Conservation (phyloP, 164 flowering plant genomes). For the Malania oleifera region DNA sequence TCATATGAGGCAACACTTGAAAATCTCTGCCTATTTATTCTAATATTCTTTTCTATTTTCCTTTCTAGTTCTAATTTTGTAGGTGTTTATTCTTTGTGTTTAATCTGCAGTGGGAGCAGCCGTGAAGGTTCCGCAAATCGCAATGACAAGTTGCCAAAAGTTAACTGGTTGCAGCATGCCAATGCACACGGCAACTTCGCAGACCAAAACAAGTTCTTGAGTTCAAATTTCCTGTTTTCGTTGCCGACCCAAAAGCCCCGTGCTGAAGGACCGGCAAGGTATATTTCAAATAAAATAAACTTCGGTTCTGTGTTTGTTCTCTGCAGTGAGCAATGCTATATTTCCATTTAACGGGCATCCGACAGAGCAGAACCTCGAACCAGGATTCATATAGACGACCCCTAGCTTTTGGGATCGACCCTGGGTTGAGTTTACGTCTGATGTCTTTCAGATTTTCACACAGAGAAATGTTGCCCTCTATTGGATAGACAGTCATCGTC, state of each 20-base stretch:
- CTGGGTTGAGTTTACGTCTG: too few relatives aligned
- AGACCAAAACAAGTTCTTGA: conserved; percentile 42
- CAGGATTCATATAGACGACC: too few relatives aligned
- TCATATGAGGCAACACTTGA: conserved; percentile 17
- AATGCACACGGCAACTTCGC: conserved; percentile 45
- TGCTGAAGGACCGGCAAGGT: conserved; percentile 36
- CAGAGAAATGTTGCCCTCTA: too few relatives aligned
- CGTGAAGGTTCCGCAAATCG: conserved; percentile 16
- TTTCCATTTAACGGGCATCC: too few relatives aligned
- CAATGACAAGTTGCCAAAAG: conserved; percentile 31
- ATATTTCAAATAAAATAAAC: not conserved
- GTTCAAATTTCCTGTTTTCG: conserved; percentile 68
- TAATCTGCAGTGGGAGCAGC: conserved; percentile 25
- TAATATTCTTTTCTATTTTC: not conserved
- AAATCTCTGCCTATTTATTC: conserved; percentile 14
- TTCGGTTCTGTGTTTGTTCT: not conserved
- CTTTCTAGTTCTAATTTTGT: not conserved
- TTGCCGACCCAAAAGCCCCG: conserved; percentile 53
- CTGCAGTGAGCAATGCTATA: not conserved
- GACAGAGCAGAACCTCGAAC: too few relatives aligned
- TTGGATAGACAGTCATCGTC: too few relatives aligned
- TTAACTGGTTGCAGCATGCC: conserved; percentile 66
- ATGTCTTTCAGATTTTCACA: too few relatives aligned
- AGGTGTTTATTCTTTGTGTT: not conserved
- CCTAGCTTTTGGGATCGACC: too few relatives aligned